A percentile compares a stretch with the other conserved stretches of the same genome.
Evolutionary conservation across 768 basidiomycete species (phyloP).

Genomic region (Boletus rubescentipes): DNA sequence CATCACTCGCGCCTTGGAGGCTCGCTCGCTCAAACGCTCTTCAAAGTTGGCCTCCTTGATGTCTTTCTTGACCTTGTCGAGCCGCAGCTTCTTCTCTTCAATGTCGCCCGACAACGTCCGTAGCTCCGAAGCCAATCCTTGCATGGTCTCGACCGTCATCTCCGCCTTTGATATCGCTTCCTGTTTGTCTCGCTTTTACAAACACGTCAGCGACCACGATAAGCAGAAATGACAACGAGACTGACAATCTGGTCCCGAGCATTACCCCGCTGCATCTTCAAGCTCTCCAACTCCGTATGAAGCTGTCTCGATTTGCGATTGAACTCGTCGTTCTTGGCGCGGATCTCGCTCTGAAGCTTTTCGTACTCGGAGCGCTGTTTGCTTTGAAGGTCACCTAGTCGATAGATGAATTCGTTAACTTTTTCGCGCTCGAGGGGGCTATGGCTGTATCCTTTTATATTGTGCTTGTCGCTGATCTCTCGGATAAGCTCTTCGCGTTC

Average conservation of each 20-base stretch:
- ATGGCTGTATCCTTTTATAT: slow-evolving; percentile 72
- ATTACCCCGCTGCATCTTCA: slow-evolving; percentile 51
- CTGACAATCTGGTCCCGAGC: slow-evolving; percentile 60
- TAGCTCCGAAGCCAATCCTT: slow-evolving; percentile 53
- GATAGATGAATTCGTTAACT: slow-evolving; percentile 69
- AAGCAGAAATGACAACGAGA: background rate
- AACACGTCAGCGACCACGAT: background rate
- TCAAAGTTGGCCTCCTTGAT: slow-evolving; percentile 66
- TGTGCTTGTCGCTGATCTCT: slow-evolving; percentile 62
- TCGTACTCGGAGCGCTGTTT: slow-evolving; percentile 65
- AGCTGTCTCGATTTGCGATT: slow-evolving; percentile 56
- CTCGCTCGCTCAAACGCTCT: slow-evolving; percentile 54
- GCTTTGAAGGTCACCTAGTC: slow-evolving; percentile 60
- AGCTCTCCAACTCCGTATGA: slow-evolving; percentile 51
- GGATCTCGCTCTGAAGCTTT: slow-evolving; percentile 64
- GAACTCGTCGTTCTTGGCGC: slow-evolving; percentile 61
- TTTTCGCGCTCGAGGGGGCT: slow-evolving; percentile 70
- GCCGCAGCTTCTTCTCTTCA: slow-evolving; percentile 61
- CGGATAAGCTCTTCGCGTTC: slow-evolving; percentile 76
- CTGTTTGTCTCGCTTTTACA: slow-evolving; percentile 48
- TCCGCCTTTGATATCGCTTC: slow-evolving; percentile 52
- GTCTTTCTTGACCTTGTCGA: slow-evolving; percentile 59
- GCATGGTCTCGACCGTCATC: slow-evolving; percentile 52
- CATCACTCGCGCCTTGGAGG: slow-evolving; percentile 50
- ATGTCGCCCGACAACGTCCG: slow-evolving; percentile 59